phyloP scores from a whole-genome alignment of 495 filamentous ascomycete genomes.

The Tuber magnatum region DNA sequence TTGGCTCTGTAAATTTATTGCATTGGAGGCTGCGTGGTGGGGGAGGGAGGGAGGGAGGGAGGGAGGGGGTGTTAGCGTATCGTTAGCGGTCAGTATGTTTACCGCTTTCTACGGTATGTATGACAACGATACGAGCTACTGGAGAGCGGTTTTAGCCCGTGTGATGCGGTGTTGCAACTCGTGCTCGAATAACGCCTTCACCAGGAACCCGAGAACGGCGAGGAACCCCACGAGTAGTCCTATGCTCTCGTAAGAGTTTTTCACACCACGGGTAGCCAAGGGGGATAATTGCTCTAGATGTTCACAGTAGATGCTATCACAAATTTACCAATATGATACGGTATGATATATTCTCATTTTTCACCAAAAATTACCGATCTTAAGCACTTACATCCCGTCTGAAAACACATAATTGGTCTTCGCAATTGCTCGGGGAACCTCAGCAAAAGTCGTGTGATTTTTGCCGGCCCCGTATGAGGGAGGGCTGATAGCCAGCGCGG shows the following conservation, averaged over 20 bases:
- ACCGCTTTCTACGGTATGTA: neutral
- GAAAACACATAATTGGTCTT: neutral
- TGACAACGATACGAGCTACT: no score
- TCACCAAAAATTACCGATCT: neutral
- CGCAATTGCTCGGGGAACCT: no score
- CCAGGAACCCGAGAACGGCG: neutral
- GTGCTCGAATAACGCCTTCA: no score
- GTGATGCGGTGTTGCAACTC: neutral
- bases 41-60: neutral
- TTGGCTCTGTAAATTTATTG: neutral
- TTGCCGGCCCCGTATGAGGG: no score
- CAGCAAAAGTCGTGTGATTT: no score
- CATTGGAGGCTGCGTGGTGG: neutral
- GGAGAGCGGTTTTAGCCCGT: conserved; percentile 1
- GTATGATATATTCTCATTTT: neutral
- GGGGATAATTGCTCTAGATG: neutral
- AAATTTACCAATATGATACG: neutral
- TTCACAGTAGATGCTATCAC: neutral
- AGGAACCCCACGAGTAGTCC: neutral
- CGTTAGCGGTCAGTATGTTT: neutral
- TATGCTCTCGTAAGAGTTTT: neutral
- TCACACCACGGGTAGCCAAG: neutral
- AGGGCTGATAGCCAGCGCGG: no score
- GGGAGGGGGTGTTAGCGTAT: neutral
- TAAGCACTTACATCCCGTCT: neutral